A percentile compares a stretch with the other conserved stretches of the same genome.
phyloP scores from a whole-genome alignment of 139 green algal genomes.

The Chlamydomonas incerta region DNA sequence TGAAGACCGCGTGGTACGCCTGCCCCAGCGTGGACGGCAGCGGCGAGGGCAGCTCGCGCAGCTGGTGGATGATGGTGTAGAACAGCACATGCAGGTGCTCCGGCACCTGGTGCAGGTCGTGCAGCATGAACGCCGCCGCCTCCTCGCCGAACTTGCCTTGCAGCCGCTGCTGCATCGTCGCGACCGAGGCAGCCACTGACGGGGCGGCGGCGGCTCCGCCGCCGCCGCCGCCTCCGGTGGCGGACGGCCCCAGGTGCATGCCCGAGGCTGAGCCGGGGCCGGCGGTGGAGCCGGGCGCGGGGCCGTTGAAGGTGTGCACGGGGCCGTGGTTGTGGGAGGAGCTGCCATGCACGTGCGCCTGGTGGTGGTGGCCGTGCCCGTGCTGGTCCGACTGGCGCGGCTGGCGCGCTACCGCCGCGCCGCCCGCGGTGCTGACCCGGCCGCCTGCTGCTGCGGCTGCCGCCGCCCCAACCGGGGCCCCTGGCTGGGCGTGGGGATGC shows the following conservation, averaged over 20 bases:
- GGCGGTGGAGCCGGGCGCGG: too few species aligned
- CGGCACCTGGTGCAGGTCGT: constrained; percentile 34
- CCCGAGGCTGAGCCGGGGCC: not conserved
- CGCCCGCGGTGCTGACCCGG: not conserved
- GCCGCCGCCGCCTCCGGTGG: not conserved
- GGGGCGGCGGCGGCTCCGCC: not conserved
- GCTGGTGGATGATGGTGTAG: constrained; percentile 34
- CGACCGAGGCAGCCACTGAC: not conserved
- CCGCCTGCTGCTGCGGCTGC: not conserved
- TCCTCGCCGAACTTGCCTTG: constrained; percentile 39
- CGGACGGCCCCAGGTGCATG: not conserved
- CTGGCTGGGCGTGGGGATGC: not conserved
- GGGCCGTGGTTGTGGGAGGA: not conserved
- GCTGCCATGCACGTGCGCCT: not conserved
- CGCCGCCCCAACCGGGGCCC: not conserved
- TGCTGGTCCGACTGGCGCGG: too few species aligned
- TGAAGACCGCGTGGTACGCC: constrained; percentile 27
- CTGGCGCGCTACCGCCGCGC: too few species aligned
- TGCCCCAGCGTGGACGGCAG: constrained; percentile 26
- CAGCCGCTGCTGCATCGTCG: constrained; percentile 32
- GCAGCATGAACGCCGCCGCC: constrained; percentile 40
- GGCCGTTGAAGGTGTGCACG: not conserved
- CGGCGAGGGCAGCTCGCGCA: constrained; percentile 12
- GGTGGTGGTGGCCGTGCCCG: too few species aligned
- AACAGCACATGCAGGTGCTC: constrained; percentile 11